Evolutionary conservation across 1,139 yeast species (phyloP), one percentile per base, ranked within the genome.

Genomic region (Wickerhamiella pararugosa): DNA sequence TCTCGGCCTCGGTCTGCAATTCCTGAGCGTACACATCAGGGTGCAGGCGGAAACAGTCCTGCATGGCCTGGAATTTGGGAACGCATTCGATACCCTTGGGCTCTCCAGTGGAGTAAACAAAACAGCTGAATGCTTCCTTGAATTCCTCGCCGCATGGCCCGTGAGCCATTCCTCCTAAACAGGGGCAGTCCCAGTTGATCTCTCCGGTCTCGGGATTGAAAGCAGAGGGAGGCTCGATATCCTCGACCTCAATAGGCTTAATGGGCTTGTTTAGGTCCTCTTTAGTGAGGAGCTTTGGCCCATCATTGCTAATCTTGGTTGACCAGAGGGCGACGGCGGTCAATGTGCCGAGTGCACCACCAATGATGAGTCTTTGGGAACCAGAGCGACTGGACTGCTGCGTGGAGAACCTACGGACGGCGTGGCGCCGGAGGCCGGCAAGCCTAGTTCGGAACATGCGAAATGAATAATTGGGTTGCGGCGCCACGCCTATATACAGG

Each of bases 111-210:
- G 97, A 86, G 68, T 81, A 87, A 33, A 92, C 90, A 58, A 92
- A 92, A 63, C 99, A 92, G 7, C 95, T 73, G 60, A 92, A 92
- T 0, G 98, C 97, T 45, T 75, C 90, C 67, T 90, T 87, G 70
- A 87, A 90, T 64, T 90, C 96, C 59, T 83, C 94, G 45, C 98
- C 98, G 64, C 98, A 87, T 46, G 98, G 96, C 0, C 98, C 98
- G 50, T 86, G 71, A 36, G 98, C 97, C 97, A 90, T 90, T 41
- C 98, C 98, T 34, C 98, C 98, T 47, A 92, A 70, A 65, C 99
- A 92, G n/a, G 98, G 96, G 62, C 99, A 92, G 59, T 92, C 98
- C 99, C 99, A 92, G 75, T 92, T 90, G 64, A 92, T 92, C 62
- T 90, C 98, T 33, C 98, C 98, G 5, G 99, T 90, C 55, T 83